Evolutionary conservation across 2,329 filamentous ascomycete genomes (phyloP).

Genomic region (Colletotrichum navitas): DNA sequence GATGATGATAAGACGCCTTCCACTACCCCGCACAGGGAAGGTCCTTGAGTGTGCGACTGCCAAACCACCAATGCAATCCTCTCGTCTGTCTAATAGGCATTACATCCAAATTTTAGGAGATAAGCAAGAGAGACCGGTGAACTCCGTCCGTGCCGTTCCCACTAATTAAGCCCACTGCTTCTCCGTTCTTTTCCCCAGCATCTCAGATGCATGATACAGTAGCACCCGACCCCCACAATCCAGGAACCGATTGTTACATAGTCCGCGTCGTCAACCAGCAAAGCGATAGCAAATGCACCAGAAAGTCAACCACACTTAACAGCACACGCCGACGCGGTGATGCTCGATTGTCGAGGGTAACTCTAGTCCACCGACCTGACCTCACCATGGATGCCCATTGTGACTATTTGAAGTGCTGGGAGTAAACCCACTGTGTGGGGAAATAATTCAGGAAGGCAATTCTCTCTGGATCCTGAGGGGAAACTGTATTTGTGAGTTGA

Average conservation of each 20-base stretch:
- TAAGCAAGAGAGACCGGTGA: conserved; percentile 24
- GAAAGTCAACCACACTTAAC: no score
- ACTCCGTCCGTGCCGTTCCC: conserved; percentile 5
- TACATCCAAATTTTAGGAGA: conserved; percentile 38
- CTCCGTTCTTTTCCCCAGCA: conserved; percentile 7
- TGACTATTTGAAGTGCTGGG: neutral
- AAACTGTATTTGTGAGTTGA: neutral
- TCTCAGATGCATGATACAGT: neutral
- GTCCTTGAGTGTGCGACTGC: conserved; percentile 5
- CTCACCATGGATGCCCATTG: neutral
- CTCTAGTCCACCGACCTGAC: neutral
- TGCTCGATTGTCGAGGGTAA: neutral
- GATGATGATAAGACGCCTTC: conserved; percentile 38
- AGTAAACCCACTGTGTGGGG: neutral
- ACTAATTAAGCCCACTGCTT: conserved; percentile 21
- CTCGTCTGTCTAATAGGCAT: conserved; percentile 39
- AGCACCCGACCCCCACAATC: neutral
- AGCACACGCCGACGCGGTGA: neutral
- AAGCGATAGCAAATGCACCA: no score
- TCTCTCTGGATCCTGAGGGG: neutral
- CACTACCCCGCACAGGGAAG: conserved; percentile 39
- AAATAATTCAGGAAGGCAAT: neutral
- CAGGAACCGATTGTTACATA: neutral
- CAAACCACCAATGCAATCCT: conserved; percentile 32
- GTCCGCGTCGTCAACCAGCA: no score